Conservation (phyloP, 352 stramenopile species). For the Pythium biforme region DNA sequence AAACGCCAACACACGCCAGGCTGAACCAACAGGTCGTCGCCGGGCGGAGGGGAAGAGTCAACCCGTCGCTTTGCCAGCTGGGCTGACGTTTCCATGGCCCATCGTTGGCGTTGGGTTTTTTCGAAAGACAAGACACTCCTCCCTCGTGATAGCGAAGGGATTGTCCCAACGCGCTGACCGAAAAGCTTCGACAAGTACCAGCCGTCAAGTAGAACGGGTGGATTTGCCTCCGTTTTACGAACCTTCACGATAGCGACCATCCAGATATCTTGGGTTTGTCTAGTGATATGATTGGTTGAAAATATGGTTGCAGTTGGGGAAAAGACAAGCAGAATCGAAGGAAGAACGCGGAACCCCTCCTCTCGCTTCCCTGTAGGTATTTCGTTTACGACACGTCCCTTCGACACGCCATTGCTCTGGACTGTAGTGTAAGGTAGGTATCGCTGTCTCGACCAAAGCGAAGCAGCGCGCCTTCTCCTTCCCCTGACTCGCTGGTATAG, state of each 20-base stretch:
- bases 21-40: conserved; percentile 13
- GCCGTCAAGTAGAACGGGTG: conserved; percentile 1
- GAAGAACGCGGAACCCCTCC: conserved; percentile 22
- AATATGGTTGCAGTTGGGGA: conserved; percentile 25
- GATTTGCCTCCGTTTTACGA: conserved; percentile 15
- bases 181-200: conserved; percentile 1
- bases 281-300: conserved; percentile 29
- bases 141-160: conserved; percentile 12
- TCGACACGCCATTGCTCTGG: conserved; percentile 22
- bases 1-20: neutral
- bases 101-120: conserved; percentile 21
- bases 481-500: neutral
- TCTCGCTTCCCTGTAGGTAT: conserved; percentile 16
- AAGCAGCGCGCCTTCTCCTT: neutral
- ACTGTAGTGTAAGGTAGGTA: conserved; percentile 21
- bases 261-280: conserved; percentile 23
- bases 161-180: neutral
- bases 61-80: conserved; percentile 21
- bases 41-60: conserved; percentile 16
- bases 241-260: conserved; percentile 1
- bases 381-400: conserved; percentile 18
- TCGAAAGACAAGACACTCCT: conserved; percentile 15
- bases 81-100: conserved; percentile 28
- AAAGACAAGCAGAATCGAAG: conserved; percentile 32
- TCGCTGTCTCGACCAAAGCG: neutral